A percentile compares a stretch with the other conserved stretches of the same genome.
These are phyloP conservation scores for Leavenworthia alabamica DNA, from an alignment of 345 rosid genomes.

Conservation along the genomic window DNA sequence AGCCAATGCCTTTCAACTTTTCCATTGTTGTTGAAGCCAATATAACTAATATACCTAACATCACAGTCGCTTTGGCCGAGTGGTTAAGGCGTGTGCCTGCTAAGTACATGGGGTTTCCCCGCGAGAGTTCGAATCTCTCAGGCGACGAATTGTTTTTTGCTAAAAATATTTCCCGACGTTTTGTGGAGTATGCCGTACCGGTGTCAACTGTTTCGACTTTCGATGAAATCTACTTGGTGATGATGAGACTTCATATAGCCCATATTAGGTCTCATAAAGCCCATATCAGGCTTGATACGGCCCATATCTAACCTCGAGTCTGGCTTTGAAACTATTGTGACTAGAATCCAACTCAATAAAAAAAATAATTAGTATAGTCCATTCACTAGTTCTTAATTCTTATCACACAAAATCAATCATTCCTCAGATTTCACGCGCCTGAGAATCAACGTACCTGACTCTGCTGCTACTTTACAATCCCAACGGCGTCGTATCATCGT, in stretches of 20 bases:
- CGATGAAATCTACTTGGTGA: too few species aligned
- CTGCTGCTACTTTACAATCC: rapidly evolving
- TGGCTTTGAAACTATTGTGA: not conserved
- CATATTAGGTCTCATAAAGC: not conserved
- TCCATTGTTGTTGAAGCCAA: slow-evolving; percentile 73
- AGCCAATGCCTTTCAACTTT: slow-evolving; percentile 77
- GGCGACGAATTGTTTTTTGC: slow-evolving; percentile 35
- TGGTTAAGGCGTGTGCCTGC: slow-evolving; percentile 68
- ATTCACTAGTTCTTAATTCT: slow-evolving; percentile 34
- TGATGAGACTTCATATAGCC: not conserved
- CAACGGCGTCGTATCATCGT: not conserved
- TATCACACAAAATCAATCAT: slow-evolving; percentile 19
- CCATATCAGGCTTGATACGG: too few species aligned
- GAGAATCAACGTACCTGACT: not conserved
- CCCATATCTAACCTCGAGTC: not conserved
- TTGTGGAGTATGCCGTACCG: too few species aligned
- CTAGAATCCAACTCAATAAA: slow-evolving; percentile 9
- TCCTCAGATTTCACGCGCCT: not conserved
- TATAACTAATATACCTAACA: too few species aligned
- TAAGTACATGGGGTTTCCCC: slow-evolving; percentile 63
- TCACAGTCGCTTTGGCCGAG: slow-evolving; percentile 45
- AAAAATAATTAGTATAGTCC: slow-evolving; percentile 8
- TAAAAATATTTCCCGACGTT: not conserved
- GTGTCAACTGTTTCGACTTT: too few species aligned
- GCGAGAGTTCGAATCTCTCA: slow-evolving; percentile 80